Evolutionary conservation across 257 asterid species (phyloP).

Genomic region (Knoxia roxburghii): DNA sequence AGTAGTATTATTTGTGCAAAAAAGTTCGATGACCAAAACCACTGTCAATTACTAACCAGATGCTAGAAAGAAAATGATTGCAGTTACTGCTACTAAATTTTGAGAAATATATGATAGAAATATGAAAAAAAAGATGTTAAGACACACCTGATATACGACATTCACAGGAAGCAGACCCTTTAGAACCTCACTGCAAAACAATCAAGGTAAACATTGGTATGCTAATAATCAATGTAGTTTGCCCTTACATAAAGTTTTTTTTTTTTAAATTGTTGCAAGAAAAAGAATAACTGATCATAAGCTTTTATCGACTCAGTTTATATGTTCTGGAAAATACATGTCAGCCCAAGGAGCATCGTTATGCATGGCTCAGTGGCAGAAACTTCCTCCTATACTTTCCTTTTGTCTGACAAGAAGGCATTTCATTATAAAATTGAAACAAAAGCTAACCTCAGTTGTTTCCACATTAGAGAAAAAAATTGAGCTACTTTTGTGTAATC

Average conservation of each 20-base stretch:
- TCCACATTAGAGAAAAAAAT: not conserved
- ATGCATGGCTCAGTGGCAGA: no score
- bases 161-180: constrained; percentile 41
- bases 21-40: not conserved
- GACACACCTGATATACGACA: constrained; percentile 64
- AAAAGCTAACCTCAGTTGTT: not conserved
- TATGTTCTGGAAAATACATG: not conserved
- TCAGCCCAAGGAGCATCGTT: not conserved
- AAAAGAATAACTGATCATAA: not conserved
- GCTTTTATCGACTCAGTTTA: not conserved
- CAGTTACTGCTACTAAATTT: not conserved
- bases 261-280: no score
- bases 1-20: not conserved
- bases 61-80: not conserved
- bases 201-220: not conserved
- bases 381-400: not conserved
- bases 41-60: not conserved
- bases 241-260: no score
- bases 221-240: not conserved
- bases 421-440: not conserved
- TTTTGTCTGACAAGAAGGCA: not conserved
- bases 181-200: constrained; percentile 65
- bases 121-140: constrained; percentile 3
- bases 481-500: not conserved
- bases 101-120: not conserved